A percentile compares a stretch with the other conserved stretches of the same genome.
Evolutionary conservation across 768 basidiomycete genomes (phyloP).

Genomic region (Leccinum arenicola): DNA sequence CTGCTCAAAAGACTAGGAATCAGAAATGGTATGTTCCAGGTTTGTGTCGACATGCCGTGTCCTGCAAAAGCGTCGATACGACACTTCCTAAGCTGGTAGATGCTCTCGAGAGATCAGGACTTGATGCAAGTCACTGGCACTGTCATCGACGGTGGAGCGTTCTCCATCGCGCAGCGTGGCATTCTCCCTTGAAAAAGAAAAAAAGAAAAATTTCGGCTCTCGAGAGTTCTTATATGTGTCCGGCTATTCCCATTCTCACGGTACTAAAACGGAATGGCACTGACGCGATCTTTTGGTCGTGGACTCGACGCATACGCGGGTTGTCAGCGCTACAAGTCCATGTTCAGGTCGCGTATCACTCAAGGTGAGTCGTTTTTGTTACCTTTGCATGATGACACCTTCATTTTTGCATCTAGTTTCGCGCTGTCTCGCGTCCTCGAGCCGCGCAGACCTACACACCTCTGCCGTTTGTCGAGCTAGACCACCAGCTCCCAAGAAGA

Average conservation of each 20-base stretch:
- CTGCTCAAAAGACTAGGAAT: not conserved
- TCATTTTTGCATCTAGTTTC: constrained; percentile 27
- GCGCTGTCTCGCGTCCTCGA: constrained; percentile 40
- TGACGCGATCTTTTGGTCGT: not conserved
- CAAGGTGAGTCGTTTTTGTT: constrained; percentile 15
- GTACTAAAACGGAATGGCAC: not conserved
- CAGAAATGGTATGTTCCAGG: constrained; percentile 44
- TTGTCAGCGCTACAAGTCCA: constrained; percentile 7
- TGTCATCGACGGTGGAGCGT: constrained; percentile 52
- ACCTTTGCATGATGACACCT: not conserved
- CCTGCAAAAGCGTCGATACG: constrained; percentile 49
- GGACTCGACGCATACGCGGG: not conserved
- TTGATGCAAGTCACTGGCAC: constrained; percentile 58
- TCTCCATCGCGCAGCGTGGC: constrained; percentile 65
- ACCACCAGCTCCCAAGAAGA: constrained; percentile 36
- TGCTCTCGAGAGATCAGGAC: constrained; percentile 57
- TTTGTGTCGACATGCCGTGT: constrained; percentile 61
- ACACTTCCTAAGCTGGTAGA: constrained; percentile 64
- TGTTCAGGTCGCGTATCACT: constrained; percentile 27
- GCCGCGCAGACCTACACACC: constrained; percentile 46
- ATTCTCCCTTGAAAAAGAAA: constrained; percentile 44
- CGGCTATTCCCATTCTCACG: constrained; percentile 38
- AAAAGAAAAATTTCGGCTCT: not conserved
- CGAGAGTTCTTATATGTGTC: constrained; percentile 22
- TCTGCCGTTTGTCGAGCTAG: constrained; percentile 40